Percentiles rank a stretch among this genome's conserved stretches.
Evolutionary conservation across 371 early-diverging fungal genomes (phyloP).

Genomic region (Mortierella sp.): DNA sequence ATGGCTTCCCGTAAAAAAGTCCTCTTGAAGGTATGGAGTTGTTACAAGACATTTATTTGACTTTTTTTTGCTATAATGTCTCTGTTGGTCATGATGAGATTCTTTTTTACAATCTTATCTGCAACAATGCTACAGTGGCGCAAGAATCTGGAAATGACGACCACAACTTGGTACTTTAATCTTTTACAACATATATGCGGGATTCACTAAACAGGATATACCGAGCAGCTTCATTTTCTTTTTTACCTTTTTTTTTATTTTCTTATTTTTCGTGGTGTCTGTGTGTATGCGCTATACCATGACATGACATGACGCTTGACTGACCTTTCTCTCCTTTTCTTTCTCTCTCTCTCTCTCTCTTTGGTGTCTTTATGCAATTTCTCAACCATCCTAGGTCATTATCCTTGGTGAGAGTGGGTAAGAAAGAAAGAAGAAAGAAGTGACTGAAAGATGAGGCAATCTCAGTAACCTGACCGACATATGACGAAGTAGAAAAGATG

Average conservation of each 20-base stretch:
- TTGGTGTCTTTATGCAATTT: not conserved
- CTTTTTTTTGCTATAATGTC: too few relatives aligned
- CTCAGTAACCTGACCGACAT: conserved; percentile 21
- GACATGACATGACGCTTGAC: not conserved
- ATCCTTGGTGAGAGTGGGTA: conserved; percentile 94
- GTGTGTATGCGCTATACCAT: too few relatives aligned
- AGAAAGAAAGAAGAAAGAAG: conserved; percentile 12
- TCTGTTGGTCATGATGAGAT: too few relatives aligned
- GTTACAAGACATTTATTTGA: too few relatives aligned
- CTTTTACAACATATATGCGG: not conserved
- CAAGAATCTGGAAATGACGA: not conserved
- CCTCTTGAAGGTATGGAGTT: conserved; percentile 45
- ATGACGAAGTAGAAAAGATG: not conserved
- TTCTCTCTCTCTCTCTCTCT: not conserved
- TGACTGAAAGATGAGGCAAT: not conserved
- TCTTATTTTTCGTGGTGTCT: not conserved
- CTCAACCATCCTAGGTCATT: conserved; percentile 72
- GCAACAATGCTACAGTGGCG: not conserved
- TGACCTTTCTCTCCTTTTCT: not conserved
- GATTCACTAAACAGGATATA: not conserved
- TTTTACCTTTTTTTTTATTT: not conserved
- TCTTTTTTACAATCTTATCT: not conserved
- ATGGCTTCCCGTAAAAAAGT: conserved; percentile 72
- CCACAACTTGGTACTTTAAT: not conserved
- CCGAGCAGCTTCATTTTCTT: not conserved